Conservation (phyloP, 331 rosid species). For the Pyracantha coccinea region DNA sequence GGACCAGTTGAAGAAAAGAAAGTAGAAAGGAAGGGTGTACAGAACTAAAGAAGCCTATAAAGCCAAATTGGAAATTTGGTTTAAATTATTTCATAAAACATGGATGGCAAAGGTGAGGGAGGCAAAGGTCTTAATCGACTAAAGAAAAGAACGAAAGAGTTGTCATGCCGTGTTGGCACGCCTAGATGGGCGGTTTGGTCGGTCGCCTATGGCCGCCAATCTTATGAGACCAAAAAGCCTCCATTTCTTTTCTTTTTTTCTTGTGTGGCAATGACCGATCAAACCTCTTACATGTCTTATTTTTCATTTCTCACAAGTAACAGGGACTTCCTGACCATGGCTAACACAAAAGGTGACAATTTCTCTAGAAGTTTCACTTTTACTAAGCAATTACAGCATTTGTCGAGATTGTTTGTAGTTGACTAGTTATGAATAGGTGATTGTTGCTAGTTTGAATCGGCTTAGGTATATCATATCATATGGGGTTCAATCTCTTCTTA, state of each 20-base stretch:
- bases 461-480: too few relatives aligned
- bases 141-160: constrained; percentile 33
- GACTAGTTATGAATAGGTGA: not conserved
- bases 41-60: not conserved
- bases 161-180: constrained; percentile 25
- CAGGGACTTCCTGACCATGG: accelerated
- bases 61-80: not conserved
- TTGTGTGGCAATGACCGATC: not conserved
- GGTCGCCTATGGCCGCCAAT: constrained; percentile 59
- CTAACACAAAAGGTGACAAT: not conserved
- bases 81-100: not conserved
- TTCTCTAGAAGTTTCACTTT: not conserved
- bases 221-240: constrained; percentile 23
- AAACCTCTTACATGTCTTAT: not conserved
- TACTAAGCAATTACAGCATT: not conserved
- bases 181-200: constrained; percentile 68
- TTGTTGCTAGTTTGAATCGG: too few relatives aligned
- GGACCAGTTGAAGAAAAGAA: not conserved
- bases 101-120: not conserved
- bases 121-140: constrained; percentile 8
- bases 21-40: not conserved
- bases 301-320: not conserved
- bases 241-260: not conserved
- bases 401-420: not conserved
- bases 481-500: not conserved